Base-by-base conservation (phyloP, 495 filamentous ascomycete genomes). In the Penicillium ucsense region DNA sequence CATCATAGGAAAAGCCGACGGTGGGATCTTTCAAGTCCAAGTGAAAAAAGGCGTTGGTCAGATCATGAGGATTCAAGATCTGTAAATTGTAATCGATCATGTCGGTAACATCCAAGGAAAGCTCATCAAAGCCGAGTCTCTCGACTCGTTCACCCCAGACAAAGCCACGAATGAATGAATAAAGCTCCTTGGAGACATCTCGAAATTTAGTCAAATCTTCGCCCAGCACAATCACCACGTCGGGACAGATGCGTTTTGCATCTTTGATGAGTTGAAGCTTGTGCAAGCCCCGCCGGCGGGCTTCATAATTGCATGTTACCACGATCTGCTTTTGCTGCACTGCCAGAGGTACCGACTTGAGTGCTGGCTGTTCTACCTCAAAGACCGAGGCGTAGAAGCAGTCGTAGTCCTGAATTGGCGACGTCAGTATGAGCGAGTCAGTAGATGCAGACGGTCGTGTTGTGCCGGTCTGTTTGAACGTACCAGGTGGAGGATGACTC, bases 281-380 rank as follows among this genome's bases (percentile, higher is more conserved):
- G 65, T 75, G 75, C 35, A 95, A 72, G 29, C 91, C 91, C 33
- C 80, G 71, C 31, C 71, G 57, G 5, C 91, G 79, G 5, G 91
- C 91, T 58, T 85, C 87, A 61, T 95, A 95, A 66, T 97, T 95
- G 74, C 89, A 95, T 4, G 91, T 97, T 38, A 89, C 90, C 29
- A 95, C 78, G 38, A 95, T 94, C 56, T 87, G 84, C 67, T 95
- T 95, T 67, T 88, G 84, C 60, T 86, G 81, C 34, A 88, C 81
- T 39, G 81, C 83, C 38, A 95, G 67, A 6, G 89, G 88, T 36
- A 84, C 64, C 1, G 76, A 68, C 51, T 81, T 89, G 50, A 95
- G 71, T 0, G 73, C 65, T 1, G 90, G 88, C 53, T 85, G 82
- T 53, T 85, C 81, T 47, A 81, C 81, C 64, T 95, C 89, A 51